A percentile compares a stretch with the other conserved stretches of the same genome.
Evolutionary conservation across 148 eudicot species (phyloP).

Genomic region (Suaeda aralocaspica): DNA sequence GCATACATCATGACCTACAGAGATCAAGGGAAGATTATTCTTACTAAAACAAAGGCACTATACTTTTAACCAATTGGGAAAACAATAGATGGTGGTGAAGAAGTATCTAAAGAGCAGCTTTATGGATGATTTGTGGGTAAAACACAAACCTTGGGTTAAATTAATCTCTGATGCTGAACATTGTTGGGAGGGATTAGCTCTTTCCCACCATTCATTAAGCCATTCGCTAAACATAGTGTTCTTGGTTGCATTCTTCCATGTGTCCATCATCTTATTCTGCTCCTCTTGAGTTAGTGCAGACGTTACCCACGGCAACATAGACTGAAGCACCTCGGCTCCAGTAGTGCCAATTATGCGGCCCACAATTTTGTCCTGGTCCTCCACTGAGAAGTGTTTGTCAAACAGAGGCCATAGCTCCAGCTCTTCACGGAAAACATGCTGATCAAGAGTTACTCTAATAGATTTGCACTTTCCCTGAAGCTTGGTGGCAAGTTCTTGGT

Average conservation of each 20-base stretch:
- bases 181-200: constrained; percentile 50
- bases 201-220: constrained; percentile 98
- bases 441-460: constrained; percentile 83
- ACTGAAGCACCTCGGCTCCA: constrained; percentile 96
- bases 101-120: constrained; percentile 8
- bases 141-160: constrained; percentile 49
- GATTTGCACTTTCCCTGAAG: constrained; percentile 98
- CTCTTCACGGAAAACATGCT: constrained; percentile 91
- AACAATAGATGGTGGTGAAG: neutral
- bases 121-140: constrained; percentile 4
- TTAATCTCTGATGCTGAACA: constrained; percentile 44
- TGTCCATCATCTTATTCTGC: constrained; percentile 95
- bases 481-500: constrained; percentile 74
- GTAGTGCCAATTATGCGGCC: constrained; percentile 98
- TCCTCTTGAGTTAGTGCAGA: constrained; percentile 95
- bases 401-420: constrained; percentile 97
- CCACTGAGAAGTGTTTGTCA: constrained; percentile 82
- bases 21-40: neutral
- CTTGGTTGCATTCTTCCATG: constrained; percentile 94
- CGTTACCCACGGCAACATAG: constrained; percentile 99
- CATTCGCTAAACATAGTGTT: constrained; percentile 98
- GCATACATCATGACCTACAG: constrained; percentile 50
- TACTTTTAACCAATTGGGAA: neutral
- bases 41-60: neutral
- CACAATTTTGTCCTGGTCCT: constrained; percentile 90